Conservation (phyloP, 495 filamentous ascomycete genomes). For the Parathielavia hyrcaniae region DNA sequence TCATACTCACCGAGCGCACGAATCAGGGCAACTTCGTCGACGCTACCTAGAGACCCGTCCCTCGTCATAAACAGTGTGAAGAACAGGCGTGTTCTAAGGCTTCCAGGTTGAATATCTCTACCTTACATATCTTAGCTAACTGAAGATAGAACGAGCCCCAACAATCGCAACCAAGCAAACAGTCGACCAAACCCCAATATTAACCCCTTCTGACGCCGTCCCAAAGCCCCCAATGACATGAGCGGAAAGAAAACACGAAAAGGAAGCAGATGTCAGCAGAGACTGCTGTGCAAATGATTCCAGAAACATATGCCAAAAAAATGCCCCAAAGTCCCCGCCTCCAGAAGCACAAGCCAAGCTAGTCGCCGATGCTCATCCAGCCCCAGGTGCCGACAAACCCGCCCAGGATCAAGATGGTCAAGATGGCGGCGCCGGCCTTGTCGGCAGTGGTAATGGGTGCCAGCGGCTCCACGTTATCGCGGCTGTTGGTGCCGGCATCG, state of each 20-base stretch:
- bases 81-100: neutral
- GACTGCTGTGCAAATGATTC: neutral
- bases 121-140: slow-evolving; percentile 1
- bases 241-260: neutral
- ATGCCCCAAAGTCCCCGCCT: neutral
- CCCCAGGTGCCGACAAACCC: slow-evolving; percentile 20
- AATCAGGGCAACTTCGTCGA: too few relatives aligned
- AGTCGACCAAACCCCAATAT: slow-evolving; percentile 1
- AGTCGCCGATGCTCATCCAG: slow-evolving; percentile 32
- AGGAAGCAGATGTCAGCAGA: neutral
- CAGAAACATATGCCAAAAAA: neutral
- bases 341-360: neutral
- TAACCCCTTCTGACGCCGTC: slow-evolving; percentile 11
- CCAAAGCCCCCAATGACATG: neutral
- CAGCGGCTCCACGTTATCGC: slow-evolving; percentile 7
- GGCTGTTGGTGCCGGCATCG: slow-evolving; percentile 21
- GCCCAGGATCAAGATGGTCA: slow-evolving; percentile 27
- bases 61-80: too few relatives aligned
- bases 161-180: slow-evolving; percentile 3
- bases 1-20: too few relatives aligned
- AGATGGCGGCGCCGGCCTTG: slow-evolving; percentile 27
- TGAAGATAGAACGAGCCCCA: neutral
- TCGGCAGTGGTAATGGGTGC: slow-evolving; percentile 25
- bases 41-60: too few relatives aligned
- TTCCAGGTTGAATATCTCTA: neutral